These are phyloP conservation scores for Neurospora sp. DNA, from an alignment of 495 filamentous ascomycete genomes.

Conservation along the genomic window DNA sequence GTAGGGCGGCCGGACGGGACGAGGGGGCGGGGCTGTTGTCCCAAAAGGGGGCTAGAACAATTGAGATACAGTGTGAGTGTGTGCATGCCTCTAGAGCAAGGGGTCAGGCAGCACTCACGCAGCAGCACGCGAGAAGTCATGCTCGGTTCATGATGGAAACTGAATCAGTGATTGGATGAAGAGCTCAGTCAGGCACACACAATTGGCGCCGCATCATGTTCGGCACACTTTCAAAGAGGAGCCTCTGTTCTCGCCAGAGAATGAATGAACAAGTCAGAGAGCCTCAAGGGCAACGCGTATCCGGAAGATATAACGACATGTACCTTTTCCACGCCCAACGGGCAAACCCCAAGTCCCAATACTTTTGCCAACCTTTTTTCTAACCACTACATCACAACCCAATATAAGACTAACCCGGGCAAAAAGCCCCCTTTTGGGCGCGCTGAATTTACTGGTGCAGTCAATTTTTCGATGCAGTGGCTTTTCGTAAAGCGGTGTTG, in stretches of 20 bases:
- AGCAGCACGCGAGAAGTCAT: background rate
- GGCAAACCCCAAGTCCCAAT: too few species aligned
- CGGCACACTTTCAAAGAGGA: background rate
- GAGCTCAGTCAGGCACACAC: background rate
- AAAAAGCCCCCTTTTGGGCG: too few species aligned
- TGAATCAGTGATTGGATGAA: background rate
- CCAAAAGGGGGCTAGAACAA: background rate
- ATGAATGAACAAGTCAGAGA: background rate
- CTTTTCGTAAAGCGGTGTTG: too few species aligned
- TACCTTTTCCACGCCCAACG: too few species aligned
- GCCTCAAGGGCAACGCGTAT: too few species aligned
- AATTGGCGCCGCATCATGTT: background rate
- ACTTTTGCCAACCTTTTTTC: too few species aligned
- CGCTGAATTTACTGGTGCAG: too few species aligned
- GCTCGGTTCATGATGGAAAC: background rate
- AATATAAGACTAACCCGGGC: too few species aligned
- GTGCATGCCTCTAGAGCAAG: background rate
- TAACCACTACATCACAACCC: too few species aligned
- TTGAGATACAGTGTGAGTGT: background rate
- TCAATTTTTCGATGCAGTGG: too few species aligned
- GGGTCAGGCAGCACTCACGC: background rate
- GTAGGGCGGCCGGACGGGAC: background rate
- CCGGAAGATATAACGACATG: too few species aligned
- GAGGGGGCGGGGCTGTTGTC: background rate
- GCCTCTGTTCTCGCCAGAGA: background rate